phyloP scores from a whole-genome alignment of 257 asterid species.

The Plantago ovata region DNA sequence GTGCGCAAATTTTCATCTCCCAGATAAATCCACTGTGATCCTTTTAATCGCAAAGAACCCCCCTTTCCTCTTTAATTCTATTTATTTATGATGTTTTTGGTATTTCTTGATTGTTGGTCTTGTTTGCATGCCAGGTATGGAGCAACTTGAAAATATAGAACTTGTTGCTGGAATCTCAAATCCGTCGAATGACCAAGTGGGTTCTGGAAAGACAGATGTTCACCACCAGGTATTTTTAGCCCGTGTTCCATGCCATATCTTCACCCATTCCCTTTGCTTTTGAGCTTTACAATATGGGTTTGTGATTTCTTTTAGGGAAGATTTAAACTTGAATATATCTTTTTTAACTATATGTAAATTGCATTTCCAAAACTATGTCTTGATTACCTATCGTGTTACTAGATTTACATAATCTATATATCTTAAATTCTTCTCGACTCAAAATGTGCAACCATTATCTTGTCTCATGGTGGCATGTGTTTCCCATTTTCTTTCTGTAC shows the following conservation, averaged over 20 bases:
- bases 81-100: neutral
- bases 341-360: conserved; percentile 4
- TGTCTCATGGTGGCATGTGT: conserved; percentile 15
- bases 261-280: conserved; percentile 6
- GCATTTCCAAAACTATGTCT: neutral
- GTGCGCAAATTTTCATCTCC: neutral
- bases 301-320: conserved; percentile 3
- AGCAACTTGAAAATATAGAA: conserved; percentile 26
- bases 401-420: conserved; percentile 1
- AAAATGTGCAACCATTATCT: conserved; percentile 5
- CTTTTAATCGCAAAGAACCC: conserved; percentile 3
- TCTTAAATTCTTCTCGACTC: conserved; percentile 7
- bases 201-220: conserved; percentile 29
- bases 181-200: conserved; percentile 26
- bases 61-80: neutral
- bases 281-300: conserved; percentile 6
- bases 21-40: neutral
- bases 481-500: conserved; percentile 22
- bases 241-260: conserved; percentile 8
- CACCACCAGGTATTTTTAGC: conserved; percentile 46
- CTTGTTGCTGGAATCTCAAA: conserved; percentile 30
- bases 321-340: neutral
- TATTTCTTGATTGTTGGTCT: conserved; percentile 15
- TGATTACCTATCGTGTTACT: neutral
- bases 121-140: conserved; percentile 34